Percentiles rank a stretch among this genome's conserved stretches.
Conservation (phyloP, 2,329 filamentous ascomycete genomes). For the Verticillium nubilum region DNA sequence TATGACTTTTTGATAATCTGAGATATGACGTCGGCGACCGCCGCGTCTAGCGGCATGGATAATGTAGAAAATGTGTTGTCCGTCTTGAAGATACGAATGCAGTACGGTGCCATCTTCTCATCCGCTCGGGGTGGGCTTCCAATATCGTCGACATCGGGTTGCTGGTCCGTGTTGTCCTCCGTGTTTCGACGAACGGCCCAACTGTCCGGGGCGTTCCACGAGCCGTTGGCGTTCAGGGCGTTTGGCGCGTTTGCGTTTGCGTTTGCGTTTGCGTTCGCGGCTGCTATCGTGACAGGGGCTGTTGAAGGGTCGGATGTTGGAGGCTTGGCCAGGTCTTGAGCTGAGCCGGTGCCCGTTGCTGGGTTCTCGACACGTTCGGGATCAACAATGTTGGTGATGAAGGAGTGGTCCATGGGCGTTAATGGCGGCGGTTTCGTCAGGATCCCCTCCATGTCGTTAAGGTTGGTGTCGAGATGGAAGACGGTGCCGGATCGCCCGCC, state of each 20-base stretch:
- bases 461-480: conserved; percentile 80
- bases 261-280: conserved; percentile 10
- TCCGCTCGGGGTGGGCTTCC: conserved; percentile 64
- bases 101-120: conserved; percentile 73
- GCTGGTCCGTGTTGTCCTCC: conserved; percentile 56
- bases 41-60: conserved; percentile 76
- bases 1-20: conserved; percentile 94
- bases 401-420: conserved; percentile 61
- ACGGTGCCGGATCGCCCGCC: conserved; percentile 48
- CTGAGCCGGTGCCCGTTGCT: conserved; percentile 10
- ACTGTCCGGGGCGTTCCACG: conserved; percentile 93
- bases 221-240: conserved; percentile 35
- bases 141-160: conserved; percentile 61
- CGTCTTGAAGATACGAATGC: conserved; percentile 89
- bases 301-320: conserved; percentile 13
- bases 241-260: conserved; percentile 7
- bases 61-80: conserved; percentile 94
- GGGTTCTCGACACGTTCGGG: conserved; percentile 30
- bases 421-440: conserved; percentile 65
- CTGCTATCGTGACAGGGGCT: conserved; percentile 14
- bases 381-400: conserved; percentile 36
- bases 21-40: conserved; percentile 79
- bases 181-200: conserved; percentile 81
- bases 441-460: conserved; percentile 89
- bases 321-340: conserved; percentile 12